A percentile compares a stretch with the other conserved stretches of the same genome.
Conservation (phyloP, 2,329 filamentous ascomycete species). For the Zymoseptoria ardabiliae region DNA sequence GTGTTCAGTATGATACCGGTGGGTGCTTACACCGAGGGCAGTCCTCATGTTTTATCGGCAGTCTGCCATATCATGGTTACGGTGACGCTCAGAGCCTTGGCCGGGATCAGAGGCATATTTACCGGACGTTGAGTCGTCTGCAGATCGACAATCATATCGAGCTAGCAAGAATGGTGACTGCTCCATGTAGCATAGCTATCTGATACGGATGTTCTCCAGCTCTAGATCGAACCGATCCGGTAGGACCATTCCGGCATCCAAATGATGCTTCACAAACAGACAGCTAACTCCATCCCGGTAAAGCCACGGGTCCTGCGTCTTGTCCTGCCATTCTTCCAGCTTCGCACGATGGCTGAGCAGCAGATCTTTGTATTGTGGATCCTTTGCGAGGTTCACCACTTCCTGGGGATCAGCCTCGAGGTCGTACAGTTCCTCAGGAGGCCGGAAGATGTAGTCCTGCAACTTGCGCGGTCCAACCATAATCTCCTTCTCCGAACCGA, state of each 20-base stretch:
- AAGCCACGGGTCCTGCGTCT: conserved; percentile 31
- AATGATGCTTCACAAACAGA: not conserved
- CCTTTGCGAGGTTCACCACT: conserved; percentile 37
- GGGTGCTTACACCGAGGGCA: no score
- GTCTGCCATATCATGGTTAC: no score
- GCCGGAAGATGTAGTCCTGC: conserved; percentile 38
- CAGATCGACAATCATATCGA: not conserved
- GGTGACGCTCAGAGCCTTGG: not conserved
- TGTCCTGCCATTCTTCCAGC: conserved; percentile 31
- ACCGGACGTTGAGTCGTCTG: not conserved
- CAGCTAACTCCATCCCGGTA: conserved; percentile 24
- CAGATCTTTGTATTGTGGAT: conserved; percentile 26
- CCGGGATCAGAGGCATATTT: not conserved
- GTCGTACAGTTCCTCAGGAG: conserved; percentile 43
- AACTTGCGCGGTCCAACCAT: conserved; percentile 38
- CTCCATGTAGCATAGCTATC: not conserved
- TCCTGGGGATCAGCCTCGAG: conserved; percentile 41
- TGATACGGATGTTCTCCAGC: not conserved
- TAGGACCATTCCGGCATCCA: not conserved
- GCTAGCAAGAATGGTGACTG: not conserved
- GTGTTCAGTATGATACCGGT: no score
- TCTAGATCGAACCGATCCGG: not conserved
- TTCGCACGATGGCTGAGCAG: conserved; percentile 29
- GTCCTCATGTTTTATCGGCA: no score
- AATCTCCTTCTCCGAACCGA: conserved; percentile 9